Evolutionary conservation across 306 rosid species (phyloP), one percentile per base, ranked within the genome.

Genomic region (Astragalus glycyphyllos): DNA sequence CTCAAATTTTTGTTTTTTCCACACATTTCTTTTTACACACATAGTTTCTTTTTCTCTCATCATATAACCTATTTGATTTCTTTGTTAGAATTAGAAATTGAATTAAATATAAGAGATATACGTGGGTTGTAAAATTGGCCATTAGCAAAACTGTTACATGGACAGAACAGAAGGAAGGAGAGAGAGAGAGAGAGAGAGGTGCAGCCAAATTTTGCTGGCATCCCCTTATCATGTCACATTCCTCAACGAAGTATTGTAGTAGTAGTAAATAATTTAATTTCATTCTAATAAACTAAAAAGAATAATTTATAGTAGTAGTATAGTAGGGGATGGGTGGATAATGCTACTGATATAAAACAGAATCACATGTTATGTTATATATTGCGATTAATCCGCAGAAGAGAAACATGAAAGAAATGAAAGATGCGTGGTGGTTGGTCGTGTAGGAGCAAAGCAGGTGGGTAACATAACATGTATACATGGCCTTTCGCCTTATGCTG

Each of bases 401-500:
- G 20, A 12, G 64, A 32, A 26, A 26, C 31, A 26, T 26, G 31
- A 26, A 3, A 4, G 31, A 26, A 26, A 26, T 3, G 31, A 26
- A 61, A 41, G 69, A 60, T n/a, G 61, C 1, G 40, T 71, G 67
- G 70, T 50, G 56, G 71, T 73, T 63, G 64, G 64, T 72, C 45
- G 65, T 66, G 74, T 10, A 16, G 83, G 76, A 53, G 50, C 31
- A 63, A 3, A 3, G 15, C 46, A 58, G 42, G 58, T 42, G 48
- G 77, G 84, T 60, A 76, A 77, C 82, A 67, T 77, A n/a, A n/a
- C n/a, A n/a, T n/a, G n/a, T n/a, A 20, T 15, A 56, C 77, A 77
- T 73, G 85, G 66, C 61, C 31, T 61, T 68, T 68, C 61, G 77
- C 62, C 85, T 68, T 34, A 77, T 46, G 53, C 3, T 69, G n/a